phyloP scores from a whole-genome alignment of 208 protist species.

The Dictyostelium gargantuum region DNA sequence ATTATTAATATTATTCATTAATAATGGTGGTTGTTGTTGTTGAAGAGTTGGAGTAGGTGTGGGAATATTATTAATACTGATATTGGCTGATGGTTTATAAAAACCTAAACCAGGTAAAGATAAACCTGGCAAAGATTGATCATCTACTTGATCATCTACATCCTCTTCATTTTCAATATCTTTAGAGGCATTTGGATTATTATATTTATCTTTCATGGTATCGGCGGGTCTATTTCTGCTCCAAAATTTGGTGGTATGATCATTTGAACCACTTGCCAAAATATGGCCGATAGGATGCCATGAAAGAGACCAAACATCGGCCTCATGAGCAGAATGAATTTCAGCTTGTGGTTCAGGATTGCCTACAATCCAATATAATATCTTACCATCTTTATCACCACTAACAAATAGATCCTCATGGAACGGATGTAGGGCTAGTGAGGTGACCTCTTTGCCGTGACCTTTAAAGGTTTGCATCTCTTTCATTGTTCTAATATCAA shows the following conservation, averaged over 20 bases:
- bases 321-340: constrained; percentile 84
- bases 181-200: constrained; percentile 34
- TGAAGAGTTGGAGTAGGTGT: not conserved
- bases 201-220: constrained; percentile 75
- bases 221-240: constrained; percentile 79
- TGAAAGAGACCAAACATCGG: constrained; percentile 84
- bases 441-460: constrained; percentile 87
- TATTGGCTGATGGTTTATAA: not conserved
- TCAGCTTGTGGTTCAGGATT: constrained; percentile 34
- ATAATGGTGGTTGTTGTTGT: not conserved
- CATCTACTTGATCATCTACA: too few species aligned
- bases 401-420: constrained; percentile 88
- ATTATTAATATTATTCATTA: too few species aligned
- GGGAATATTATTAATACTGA: not conserved
- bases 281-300: constrained; percentile 94
- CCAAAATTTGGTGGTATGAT: constrained; percentile 87
- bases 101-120: constrained; percentile 1
- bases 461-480: constrained; percentile 88
- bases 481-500: constrained; percentile 87
- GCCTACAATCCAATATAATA: constrained; percentile 89
- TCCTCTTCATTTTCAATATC: constrained; percentile 53
- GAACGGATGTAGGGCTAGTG: constrained; percentile 88
- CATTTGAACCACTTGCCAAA: constrained; percentile 81
- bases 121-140: not conserved
- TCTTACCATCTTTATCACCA: constrained; percentile 85